Base-by-base conservation (phyloP, 1,284 basidiomycete genomes). In the Heterobasidion irregulare region DNA sequence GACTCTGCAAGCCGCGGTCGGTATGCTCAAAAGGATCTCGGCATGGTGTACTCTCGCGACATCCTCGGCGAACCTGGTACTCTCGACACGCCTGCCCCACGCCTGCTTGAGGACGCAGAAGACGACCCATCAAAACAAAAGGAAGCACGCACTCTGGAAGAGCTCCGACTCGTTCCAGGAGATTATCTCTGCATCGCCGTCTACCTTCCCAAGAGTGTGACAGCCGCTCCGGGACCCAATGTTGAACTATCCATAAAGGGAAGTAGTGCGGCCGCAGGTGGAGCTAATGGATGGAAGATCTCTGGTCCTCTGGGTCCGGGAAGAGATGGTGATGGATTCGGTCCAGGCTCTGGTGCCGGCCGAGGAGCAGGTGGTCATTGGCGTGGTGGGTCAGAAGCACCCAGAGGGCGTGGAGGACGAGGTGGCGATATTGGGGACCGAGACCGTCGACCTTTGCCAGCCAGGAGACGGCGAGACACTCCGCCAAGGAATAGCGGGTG, bases 31-130 rank as follows among this genome's bases (percentile, higher is more conserved):
- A 89, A 89, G 69, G 88, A 91, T 47, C 78, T 91, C 46, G 89
- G 89, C 18, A 79, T 78, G 62, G 83, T 91, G 46, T 86, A 86
- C 67, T 86, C 87, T 35, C 82, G 87, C 59, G 89, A 91, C 68
- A 84, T 90, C 60, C 78, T 89, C 3, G 86, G 89, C 53, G 84
- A 87, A 65, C 84, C 86, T 7, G 87, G 86, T 41, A 68, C 80
- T 1, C 66, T 86, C 35, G 72, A 73, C 51, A 66, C 67, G 10
- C 72, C 80, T 3, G 83, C 84, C 1, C 74, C 83, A 1, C 76
- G 84, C 5, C 71, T 89, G 7, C 68, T 81, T 19, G 75, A 80
- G 52, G 83, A 84, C 61, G 66, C 70, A 1, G 62, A 61, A 50
- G 54, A 61, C 41, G 56, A 53, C 18, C 54, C 62, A 2, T 71